These are phyloP conservation scores for Salix caprea DNA, from an alignment of 345 rosid genomes.

Conservation along the genomic window DNA sequence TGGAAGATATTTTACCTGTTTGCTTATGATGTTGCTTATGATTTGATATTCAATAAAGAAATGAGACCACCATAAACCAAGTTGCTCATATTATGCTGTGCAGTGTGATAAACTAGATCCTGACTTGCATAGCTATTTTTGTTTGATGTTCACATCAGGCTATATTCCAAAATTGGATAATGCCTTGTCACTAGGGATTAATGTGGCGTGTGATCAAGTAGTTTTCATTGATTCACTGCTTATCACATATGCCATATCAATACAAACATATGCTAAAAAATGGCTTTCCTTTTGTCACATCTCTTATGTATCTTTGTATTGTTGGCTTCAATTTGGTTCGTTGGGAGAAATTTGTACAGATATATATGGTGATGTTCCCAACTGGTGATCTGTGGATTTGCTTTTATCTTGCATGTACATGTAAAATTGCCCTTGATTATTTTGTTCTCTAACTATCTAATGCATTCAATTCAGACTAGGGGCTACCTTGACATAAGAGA, in stretches of 20 bases:
- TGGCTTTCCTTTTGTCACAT: not conserved
- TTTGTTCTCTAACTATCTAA: not conserved
- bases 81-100: not conserved
- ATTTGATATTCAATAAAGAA: not conserved
- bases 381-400: not conserved
- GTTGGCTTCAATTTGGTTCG: not conserved
- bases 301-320: not conserved
- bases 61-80: not conserved
- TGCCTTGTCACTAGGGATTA: not conserved
- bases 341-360: not conserved
- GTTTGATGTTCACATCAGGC: not conserved
- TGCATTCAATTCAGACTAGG: conserved; percentile 59
- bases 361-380: not conserved
- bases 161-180: not conserved
- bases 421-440: not conserved
- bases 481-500: conserved; percentile 98
- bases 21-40: not conserved
- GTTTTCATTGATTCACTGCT: not conserved
- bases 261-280: not conserved
- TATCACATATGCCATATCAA: not conserved
- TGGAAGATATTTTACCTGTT: not conserved
- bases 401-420: not conserved
- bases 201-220: not conserved
- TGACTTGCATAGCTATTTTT: not conserved
- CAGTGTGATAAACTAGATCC: not conserved